phyloP scores from a whole-genome alignment of 2,329 filamentous ascomycete species.

The Pseudogymnoascus sp. region DNA sequence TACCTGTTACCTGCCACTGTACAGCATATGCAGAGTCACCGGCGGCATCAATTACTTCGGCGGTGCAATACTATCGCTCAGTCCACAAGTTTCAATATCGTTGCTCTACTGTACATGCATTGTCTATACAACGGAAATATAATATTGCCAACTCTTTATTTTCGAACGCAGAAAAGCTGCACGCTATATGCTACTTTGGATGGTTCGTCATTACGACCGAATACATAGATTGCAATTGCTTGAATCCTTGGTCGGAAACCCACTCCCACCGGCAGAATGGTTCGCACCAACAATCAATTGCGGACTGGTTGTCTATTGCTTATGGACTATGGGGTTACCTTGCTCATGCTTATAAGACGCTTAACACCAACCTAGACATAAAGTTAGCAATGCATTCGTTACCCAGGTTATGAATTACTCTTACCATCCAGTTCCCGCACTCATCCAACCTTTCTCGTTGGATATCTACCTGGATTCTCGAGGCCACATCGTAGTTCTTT shows the following conservation, averaged over 20 bases:
- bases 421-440: constrained; percentile 82
- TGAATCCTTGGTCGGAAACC: not conserved
- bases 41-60: not conserved
- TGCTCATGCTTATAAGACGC: constrained; percentile 71
- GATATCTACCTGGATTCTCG: constrained; percentile 65
- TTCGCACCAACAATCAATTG: not conserved
- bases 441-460: constrained; percentile 71
- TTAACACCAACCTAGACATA: constrained; percentile 61
- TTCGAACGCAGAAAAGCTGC: not conserved
- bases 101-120: not conserved
- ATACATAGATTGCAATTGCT: not conserved
- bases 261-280: not conserved
- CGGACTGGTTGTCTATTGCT: not conserved
- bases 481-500: constrained; percentile 62
- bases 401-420: constrained; percentile 24
- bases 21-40: not conserved
- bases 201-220: not conserved
- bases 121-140: not conserved
- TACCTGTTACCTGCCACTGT: not conserved
- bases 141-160: constrained; percentile 4
- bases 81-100: not conserved
- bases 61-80: not conserved
- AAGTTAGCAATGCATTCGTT: constrained; percentile 33
- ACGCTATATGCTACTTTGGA: not conserved
- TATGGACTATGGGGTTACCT: constrained; percentile 50